Conservation (phyloP, 305 asterid genomes). For the Fraxinus baroniana region DNA sequence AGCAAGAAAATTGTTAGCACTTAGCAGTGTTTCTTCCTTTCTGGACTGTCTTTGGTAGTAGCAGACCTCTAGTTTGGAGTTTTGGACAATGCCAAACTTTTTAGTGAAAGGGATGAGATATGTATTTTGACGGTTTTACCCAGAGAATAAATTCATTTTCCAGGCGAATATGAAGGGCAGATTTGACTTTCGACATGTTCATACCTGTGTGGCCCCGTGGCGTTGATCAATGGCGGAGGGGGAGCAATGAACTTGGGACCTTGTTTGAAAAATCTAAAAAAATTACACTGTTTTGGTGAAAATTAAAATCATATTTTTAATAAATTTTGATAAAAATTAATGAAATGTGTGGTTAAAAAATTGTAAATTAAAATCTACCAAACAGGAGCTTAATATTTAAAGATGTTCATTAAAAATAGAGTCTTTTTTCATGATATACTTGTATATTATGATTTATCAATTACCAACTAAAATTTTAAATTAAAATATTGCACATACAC, state of each 20-base stretch:
- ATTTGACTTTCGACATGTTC: not conserved
- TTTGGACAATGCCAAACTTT: constrained; percentile 44
- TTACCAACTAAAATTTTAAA: too few species aligned
- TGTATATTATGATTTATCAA: too few species aligned
- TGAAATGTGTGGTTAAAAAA: too few species aligned
- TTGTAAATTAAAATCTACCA: too few species aligned
- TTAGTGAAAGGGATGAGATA: constrained; percentile 37
- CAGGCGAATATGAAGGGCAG: not conserved
- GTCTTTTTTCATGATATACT: too few species aligned
- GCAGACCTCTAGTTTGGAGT: constrained; percentile 28
- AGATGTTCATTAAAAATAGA: too few species aligned
- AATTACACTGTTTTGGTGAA: not conserved
- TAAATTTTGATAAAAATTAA: too few species aligned
- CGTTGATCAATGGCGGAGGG: not conserved
- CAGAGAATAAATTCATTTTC: not conserved
- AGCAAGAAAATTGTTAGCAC: not conserved
- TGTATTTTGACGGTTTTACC: constrained; percentile 25
- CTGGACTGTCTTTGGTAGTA: constrained; percentile 31
- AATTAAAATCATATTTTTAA: too few species aligned
- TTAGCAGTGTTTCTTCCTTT: constrained; percentile 12
- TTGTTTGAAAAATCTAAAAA: too few species aligned
- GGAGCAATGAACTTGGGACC: not conserved
- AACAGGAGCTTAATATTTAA: too few species aligned
- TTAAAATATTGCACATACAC: too few species aligned
- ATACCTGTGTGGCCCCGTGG: not conserved